Evolutionary conservation across 2,329 filamentous ascomycete genomes (phyloP), one percentile per base, ranked within the genome.

Genomic region (Ophiostoma novo-ulmi): DNA sequence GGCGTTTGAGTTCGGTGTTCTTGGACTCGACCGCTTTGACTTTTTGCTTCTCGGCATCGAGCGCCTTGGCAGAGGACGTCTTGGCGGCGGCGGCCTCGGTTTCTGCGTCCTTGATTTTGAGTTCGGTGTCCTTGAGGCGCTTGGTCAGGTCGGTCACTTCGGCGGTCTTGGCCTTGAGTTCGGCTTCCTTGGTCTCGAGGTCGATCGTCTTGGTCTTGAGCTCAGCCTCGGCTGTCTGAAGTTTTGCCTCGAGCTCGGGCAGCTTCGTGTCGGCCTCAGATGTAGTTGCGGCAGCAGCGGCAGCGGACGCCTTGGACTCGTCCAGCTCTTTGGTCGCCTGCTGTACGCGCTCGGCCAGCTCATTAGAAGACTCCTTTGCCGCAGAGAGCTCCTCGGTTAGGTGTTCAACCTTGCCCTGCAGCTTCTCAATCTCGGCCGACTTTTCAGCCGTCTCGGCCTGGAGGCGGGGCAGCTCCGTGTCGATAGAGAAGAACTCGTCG

Each of bases 401-500:
- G 1, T 81, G 84, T 26, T 86, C 83, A 38, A 96, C 87, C 75
- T 95, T 88, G 3, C 82, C 80, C 74, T 89, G 89, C 17, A 98
- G 85, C 65, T 84, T 85, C 69, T 88, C 85, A 52, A 95, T 88
- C 78, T 94, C 89, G 61, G 87, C 85, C 13, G 89, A 82, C 76
- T 72, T 91, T 71, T 89, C 85, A 69, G 88, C 84, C 3, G 95
- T 79, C 74, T 95, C 90, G 1, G 86, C 84, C 76, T 96, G 90
- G n/a, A 97, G 81, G 13, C 91, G 88, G 3, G 92, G 91, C 17
- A 96, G 84, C 79, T 98, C 94, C 68, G 90, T 90, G 71, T 98
- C 94, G 75, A 93, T 96, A 0, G 93, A 97, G 80, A 97, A 97
- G 80, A 97, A 91, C 67, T 97, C 92, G 74, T 94, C 91, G 36